These are phyloP conservation scores for Fusarium xylarioides DNA, from an alignment of 2,329 filamentous ascomycete genomes.

Conservation along the genomic window DNA sequence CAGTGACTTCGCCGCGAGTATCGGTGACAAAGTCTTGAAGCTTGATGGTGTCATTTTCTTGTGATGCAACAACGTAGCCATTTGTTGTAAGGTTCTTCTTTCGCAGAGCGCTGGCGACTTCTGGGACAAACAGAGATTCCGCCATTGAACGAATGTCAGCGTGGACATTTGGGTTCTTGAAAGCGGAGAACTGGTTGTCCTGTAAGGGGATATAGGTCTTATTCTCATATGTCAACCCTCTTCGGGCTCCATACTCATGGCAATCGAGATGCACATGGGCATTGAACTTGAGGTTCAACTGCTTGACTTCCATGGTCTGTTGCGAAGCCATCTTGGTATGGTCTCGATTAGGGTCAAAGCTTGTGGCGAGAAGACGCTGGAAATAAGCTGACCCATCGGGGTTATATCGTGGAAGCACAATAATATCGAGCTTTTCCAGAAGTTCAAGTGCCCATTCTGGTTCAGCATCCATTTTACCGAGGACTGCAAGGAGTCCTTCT, in stretches of 20 bases:
- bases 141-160: slow-evolving; percentile 42
- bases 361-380: slow-evolving; percentile 42
- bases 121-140: slow-evolving; percentile 40
- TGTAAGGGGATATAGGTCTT: slow-evolving; percentile 35
- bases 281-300: slow-evolving; percentile 39
- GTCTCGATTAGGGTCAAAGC: slow-evolving; percentile 47
- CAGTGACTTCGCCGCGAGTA: slow-evolving; percentile 43
- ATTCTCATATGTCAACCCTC: not conserved
- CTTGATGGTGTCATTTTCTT: slow-evolving; percentile 31
- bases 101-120: slow-evolving; percentile 38
- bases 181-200: slow-evolving; percentile 45
- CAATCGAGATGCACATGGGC: slow-evolving; percentile 46
- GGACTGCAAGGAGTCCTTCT: slow-evolving; percentile 41
- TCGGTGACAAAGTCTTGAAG: slow-evolving; percentile 44
- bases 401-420: slow-evolving; percentile 46
- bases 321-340: slow-evolving; percentile 46
- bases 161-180: slow-evolving; percentile 48
- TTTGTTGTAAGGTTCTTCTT: slow-evolving; percentile 38
- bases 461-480: slow-evolving; percentile 44
- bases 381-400: slow-evolving; percentile 48
- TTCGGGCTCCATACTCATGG: slow-evolving; percentile 44
- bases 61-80: slow-evolving; percentile 40
- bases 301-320: slow-evolving; percentile 45
- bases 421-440: slow-evolving; percentile 42
- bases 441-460: slow-evolving; percentile 42